Base-by-base conservation (phyloP, 2,329 filamentous ascomycete genomes). In the Cyclaneusma minus region DNA sequence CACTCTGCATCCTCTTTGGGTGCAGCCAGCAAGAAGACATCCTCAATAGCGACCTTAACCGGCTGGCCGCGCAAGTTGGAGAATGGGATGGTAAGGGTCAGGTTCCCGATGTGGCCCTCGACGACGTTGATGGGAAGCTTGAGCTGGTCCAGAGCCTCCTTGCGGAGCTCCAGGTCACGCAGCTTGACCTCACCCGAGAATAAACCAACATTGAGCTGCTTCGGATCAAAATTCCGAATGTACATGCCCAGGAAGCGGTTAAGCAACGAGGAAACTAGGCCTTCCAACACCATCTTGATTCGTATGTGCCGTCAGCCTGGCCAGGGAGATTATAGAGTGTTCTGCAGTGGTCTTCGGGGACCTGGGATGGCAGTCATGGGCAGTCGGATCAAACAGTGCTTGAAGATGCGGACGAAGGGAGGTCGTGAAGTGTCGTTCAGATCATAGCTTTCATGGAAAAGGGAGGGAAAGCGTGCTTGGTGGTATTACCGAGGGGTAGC, bases 161-260 rank as follows among this genome's bases (percentile, higher is more conserved):
- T 72, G 29, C 85, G 82, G 24, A 99, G 67, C 58, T 98, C 81
- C 32, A 99, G 74, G 44, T 98, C 76, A 33, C 76, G 75, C 23
- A 99, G 66, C 57, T 92, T 93, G 45, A 98, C 89, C 59, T 99
- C 89, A 43, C 91, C 89, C 13, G 82, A 92, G 89, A 87, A 98
- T 45, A 98, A 98, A 36, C 91, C 89, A 36, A 98, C 85, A 50
- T 98, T 98, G 39, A 99, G 68, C 60, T 98, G 89, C 45, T 83
- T 79, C 29, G 89, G 83, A 54, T 99, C 89, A 51, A 99, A 98
- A 57, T 98, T 95, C 67, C 92, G 85, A 55, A 99, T 87, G 55
- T 98, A 98, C 79, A 95, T 93, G 66, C 89, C 91, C 70, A 99
- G 60, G 58, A 98, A 95, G 62, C 91, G 80, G 62, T 98, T 98